A percentile compares a stretch with the other conserved stretches of the same genome.
These are phyloP conservation scores for Pseudozyma flocculosa DNA, from an alignment of 1,284 basidiomycete species.

Conservation along the genomic window DNA sequence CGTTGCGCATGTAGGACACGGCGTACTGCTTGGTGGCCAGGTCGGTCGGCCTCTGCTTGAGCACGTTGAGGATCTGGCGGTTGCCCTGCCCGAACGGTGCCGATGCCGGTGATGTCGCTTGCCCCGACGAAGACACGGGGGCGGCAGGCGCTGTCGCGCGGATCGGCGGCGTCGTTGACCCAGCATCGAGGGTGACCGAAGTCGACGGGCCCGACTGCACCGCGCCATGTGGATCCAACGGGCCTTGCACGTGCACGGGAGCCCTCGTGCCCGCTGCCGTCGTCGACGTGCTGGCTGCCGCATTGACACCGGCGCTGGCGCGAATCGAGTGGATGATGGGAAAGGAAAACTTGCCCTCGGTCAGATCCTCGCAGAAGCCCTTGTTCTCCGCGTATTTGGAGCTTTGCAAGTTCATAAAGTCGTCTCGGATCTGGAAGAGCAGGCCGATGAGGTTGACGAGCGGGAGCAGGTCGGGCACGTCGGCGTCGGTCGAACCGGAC, in stretches of 20 bases:
- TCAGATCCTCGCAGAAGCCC: constrained; percentile 90
- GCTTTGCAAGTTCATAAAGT: constrained; percentile 93
- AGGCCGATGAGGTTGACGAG: constrained; percentile 92
- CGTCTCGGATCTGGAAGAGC: constrained; percentile 93
- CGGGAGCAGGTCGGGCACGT: constrained; percentile 60
- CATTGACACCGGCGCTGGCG: constrained; percentile 12
- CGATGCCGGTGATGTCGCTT: not conserved
- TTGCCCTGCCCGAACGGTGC: constrained; percentile 11
- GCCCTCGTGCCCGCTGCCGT: too few relatives aligned
- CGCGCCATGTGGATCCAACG: too few relatives aligned
- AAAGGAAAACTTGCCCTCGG: constrained; percentile 95
- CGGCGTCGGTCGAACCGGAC: not conserved
- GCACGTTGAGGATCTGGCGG: constrained; percentile 48
- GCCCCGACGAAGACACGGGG: not conserved
- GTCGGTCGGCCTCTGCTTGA: constrained; percentile 49
- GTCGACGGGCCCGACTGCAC: too few relatives aligned
- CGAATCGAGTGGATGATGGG: constrained; percentile 86
- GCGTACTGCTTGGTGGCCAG: constrained; percentile 50
- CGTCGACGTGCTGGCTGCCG: too few relatives aligned
- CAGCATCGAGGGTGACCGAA: too few relatives aligned
- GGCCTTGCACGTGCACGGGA: too few relatives aligned
- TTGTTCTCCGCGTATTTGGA: constrained; percentile 84
- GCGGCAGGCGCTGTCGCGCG: not conserved
- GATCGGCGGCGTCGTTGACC: not conserved
- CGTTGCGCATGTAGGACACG: constrained; percentile 50